Conservation (phyloP, 2,329 filamentous ascomycete genomes). For the Beauveria australis region DNA sequence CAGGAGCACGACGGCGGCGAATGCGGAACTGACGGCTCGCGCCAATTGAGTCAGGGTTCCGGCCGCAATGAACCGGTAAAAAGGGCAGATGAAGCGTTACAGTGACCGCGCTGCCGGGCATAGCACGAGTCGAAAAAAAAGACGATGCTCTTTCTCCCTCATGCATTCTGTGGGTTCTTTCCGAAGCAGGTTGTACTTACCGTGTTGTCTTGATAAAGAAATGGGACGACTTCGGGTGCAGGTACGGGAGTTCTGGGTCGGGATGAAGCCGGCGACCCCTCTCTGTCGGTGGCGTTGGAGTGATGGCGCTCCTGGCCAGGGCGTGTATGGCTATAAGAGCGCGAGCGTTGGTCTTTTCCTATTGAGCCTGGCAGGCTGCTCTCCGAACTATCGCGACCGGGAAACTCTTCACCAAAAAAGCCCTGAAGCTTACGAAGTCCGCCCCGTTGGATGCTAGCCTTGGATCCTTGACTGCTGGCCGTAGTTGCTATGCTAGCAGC, state of each 20-base stretch:
- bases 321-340: constrained; percentile 52
- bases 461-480: constrained; percentile 77
- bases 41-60: not conserved
- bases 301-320: constrained; percentile 69
- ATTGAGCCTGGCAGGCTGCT: constrained; percentile 48
- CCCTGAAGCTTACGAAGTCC: constrained; percentile 78
- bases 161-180: not conserved
- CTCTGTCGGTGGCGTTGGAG: constrained; percentile 66
- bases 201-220: constrained; percentile 73
- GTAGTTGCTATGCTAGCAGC: constrained; percentile 73
- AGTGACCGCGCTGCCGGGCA: not conserved
- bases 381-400: constrained; percentile 66
- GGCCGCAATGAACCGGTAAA: constrained; percentile 8
- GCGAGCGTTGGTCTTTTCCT: constrained; percentile 53
- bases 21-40: constrained; percentile 5
- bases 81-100: constrained; percentile 8
- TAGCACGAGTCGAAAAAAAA: not conserved
- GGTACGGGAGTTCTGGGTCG: constrained; percentile 78
- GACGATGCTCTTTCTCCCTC: constrained; percentile 16
- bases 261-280: constrained; percentile 67
- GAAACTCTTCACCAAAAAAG: constrained; percentile 88
- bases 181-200: constrained; percentile 43
- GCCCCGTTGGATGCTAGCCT: constrained; percentile 60
- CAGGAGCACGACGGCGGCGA: not conserved
- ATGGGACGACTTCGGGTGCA: constrained; percentile 93